phyloP scores from a whole-genome alignment of 2,329 filamentous ascomycete species.

The Graphium sp. region DNA sequence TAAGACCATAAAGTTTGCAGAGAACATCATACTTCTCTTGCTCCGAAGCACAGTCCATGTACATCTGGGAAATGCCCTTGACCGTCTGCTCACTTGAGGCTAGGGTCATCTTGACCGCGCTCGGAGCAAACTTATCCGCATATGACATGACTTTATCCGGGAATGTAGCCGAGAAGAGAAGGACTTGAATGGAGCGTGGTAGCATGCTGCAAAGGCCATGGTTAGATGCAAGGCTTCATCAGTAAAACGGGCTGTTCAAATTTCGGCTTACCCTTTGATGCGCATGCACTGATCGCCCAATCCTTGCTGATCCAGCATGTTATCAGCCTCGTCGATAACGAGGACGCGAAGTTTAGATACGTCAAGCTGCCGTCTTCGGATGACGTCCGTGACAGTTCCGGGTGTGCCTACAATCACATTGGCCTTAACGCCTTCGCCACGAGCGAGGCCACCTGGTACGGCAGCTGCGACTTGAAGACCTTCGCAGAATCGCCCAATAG shows the following conservation, averaged over 20 bases:
- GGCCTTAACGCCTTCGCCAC: slow-evolving; percentile 51
- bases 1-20: slow-evolving; percentile 84
- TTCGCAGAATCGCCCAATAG: slow-evolving; percentile 72
- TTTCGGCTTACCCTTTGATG: slow-evolving; percentile 51
- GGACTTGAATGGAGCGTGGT: slow-evolving; percentile 61
- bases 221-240: background rate
- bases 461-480: slow-evolving; percentile 64
- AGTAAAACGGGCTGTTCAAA: background rate
- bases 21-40: slow-evolving; percentile 75
- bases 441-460: slow-evolving; percentile 60
- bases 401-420: slow-evolving; percentile 86
- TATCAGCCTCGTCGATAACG: slow-evolving; percentile 93
- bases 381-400: slow-evolving; percentile 78
- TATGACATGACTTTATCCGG: slow-evolving; percentile 74
- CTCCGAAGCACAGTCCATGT: slow-evolving; percentile 77
- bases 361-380: slow-evolving; percentile 62
- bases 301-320: slow-evolving; percentile 94
- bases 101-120: slow-evolving; percentile 73
- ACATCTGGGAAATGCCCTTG: slow-evolving; percentile 94
- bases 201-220: slow-evolving; percentile 39
- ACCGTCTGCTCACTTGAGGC: slow-evolving; percentile 87
- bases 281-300: slow-evolving; percentile 88
- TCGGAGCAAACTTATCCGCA: slow-evolving; percentile 68
- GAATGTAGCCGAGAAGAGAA: slow-evolving; percentile 91
- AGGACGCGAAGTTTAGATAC: slow-evolving; percentile 58